Base-by-base conservation (phyloP, 2,329 filamentous ascomycete species). In the Fonsecaea pugnacius region DNA sequence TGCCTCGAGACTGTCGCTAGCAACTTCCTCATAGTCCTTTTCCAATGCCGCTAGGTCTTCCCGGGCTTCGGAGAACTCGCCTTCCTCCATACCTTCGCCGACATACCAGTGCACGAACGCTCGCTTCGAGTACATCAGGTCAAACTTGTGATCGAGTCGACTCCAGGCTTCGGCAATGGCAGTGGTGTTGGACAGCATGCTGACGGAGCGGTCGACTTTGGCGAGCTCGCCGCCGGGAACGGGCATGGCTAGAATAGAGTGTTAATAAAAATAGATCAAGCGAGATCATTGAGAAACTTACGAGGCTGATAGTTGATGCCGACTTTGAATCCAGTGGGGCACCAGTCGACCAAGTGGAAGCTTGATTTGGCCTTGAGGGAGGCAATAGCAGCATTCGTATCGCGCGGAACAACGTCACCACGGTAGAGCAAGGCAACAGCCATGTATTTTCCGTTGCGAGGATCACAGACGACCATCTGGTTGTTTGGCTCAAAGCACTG, bases 1-100 rank as follows among this genome's bases (percentile, higher is more conserved):
- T 53, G 87, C 86, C 16, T 85, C 82, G 71, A 88, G 21, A 58
- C 65, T 69, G 78, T 93, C 90, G 75, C 83, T 85, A 66, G 90
- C 90, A 71, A 93, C 90, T 83, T 93, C 91, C 79, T 92, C 90
- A 76, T 94, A 94, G 73, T 94, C 91, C 82, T 89, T 91, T 84
- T 94, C 91, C 36, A 95, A 83, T 54, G 91, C 91, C 68, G 91
- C 91, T 66, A 95, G 83, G 77, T 95, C 91, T 82, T 95, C 91
- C 72, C 91, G 89, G 67, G 91, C 91, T 79, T 95, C 91, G 68
- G 88, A 90, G 82, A 95, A 95, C 79, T 95, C 91, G 73, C 91
- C 91, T 78, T 95, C 91, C 82, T 95, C 91, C 91, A 95, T 95
- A 80, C 91, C 91, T 81, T 95, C 91, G 70, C 91, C 91, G 60